phyloP scores from a whole-genome alignment of 2,329 filamentous ascomycete genomes.

The Trichoderma semiorbis region DNA sequence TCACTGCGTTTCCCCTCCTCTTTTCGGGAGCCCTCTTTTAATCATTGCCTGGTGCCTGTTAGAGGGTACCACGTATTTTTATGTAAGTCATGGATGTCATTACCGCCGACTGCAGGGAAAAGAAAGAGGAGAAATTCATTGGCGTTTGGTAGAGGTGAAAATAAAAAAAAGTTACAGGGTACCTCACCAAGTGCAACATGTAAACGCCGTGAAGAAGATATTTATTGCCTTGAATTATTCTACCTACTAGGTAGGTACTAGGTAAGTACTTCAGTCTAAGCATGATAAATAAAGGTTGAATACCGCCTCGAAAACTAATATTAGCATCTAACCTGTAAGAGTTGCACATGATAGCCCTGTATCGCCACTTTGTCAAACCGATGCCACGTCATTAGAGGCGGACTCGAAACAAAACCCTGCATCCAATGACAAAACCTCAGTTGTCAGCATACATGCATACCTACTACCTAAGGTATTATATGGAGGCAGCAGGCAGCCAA shows the following conservation, averaged over 20 bases:
- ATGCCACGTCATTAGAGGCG: constrained; percentile 7
- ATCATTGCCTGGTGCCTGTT: background rate
- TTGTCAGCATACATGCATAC: background rate
- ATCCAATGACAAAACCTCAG: background rate
- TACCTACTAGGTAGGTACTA: too few relatives aligned
- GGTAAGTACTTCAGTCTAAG: background rate
- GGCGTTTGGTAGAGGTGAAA: background rate
- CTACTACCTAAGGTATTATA: background rate
- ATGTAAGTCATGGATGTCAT: background rate
- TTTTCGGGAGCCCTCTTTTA: background rate
- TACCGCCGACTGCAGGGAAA: background rate
- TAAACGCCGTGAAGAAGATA: background rate
- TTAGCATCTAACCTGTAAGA: background rate
- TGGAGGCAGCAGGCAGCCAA: background rate
- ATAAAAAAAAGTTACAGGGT: background rate
- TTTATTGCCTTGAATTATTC: background rate
- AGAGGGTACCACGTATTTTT: background rate
- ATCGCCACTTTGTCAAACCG: background rate
- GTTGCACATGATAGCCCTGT: background rate
- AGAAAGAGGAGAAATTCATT: background rate
- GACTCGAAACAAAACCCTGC: background rate
- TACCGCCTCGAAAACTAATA: background rate
- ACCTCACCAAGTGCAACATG: background rate
- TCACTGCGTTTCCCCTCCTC: background rate
- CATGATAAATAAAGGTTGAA: background rate